Evolutionary conservation across 2,329 filamentous ascomycete genomes (phyloP), one percentile per base, ranked within the genome.

Genomic region (Waltergamsia citrina): DNA sequence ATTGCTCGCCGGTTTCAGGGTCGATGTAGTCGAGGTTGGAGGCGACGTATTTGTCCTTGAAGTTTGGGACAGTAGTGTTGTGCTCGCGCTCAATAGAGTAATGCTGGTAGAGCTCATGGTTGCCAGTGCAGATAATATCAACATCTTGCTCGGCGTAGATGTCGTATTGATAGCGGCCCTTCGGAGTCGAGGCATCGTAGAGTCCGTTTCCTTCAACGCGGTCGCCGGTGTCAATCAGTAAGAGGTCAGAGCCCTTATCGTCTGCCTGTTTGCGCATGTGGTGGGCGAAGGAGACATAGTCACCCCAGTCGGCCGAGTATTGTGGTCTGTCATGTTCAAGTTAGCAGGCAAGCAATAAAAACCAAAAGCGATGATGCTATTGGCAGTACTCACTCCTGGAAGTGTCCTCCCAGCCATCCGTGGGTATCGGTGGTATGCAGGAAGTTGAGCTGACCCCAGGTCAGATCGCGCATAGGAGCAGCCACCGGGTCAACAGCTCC

Each of bases 361-460:
- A 16, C 6, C 4, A 6, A 20, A 21, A 32, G 12, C 5, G 18
- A 14, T 15, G 9, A 7, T 11, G 19, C 18, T 11, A 27, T 27
- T 6, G 18, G 10, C 19, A 23, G 19, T n/a, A 50, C 71, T 50
- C 64, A 86, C 80, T 98, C 92, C 63, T 88, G 81, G 5, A 96
- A 62, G 65, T 98, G 92, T 2, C 92, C 92, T 8, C 78, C 86
- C 52, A 93, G 80, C 92, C 92, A 98, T 48, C 92, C 90, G 60
- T 96, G 92, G 5, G 85, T 92, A 54, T 96, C 84, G 26, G 92
- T 96, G 1, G 92, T 96, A 52, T 94, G 88, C n/a, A 98, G 62
- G 56, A 94, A 93, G 67, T 96, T 96, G 50, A 96, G 71, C 54
- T 94, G 81, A n/a, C 84, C 88, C 85, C 88, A 95, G 47, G 78